Conservation (phyloP, 1,139 yeast genomes). For the Candida frijolesensis region DNA sequence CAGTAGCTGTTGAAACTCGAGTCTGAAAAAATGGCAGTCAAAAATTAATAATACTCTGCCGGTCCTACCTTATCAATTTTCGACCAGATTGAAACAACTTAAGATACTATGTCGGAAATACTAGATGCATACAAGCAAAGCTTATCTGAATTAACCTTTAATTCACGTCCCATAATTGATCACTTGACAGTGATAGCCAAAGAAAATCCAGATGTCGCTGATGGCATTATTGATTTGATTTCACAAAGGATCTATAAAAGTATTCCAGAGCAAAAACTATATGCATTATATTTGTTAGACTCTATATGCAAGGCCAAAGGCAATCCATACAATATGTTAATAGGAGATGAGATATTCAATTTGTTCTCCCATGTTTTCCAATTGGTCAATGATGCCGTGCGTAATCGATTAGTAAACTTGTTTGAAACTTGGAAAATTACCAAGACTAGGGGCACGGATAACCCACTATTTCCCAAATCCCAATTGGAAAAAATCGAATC, state of each 20-base stretch:
- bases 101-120: constrained; percentile 20
- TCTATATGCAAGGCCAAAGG: constrained; percentile 94
- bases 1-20: too few species aligned
- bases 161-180: constrained; percentile 87
- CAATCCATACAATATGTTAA: constrained; percentile 76
- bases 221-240: constrained; percentile 74
- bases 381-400: constrained; percentile 70
- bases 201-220: constrained; percentile 77
- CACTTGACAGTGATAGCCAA: constrained; percentile 85
- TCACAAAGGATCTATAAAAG: constrained; percentile 55
- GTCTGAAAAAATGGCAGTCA: too few species aligned
- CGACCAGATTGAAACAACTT: neutral
- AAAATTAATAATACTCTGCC: too few species aligned
- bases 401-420: constrained; percentile 72
- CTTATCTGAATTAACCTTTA: constrained; percentile 77
- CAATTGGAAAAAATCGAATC: constrained; percentile 73
- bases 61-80: too few species aligned
- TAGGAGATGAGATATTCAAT: constrained; percentile 66
- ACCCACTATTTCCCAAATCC: constrained; percentile 72
- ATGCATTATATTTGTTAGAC: constrained; percentile 80
- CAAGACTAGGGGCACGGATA: constrained; percentile 56
- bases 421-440: constrained; percentile 83
- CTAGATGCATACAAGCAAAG: constrained; percentile 65
- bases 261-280: constrained; percentile 81
- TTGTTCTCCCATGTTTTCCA: constrained; percentile 79